Conservation (phyloP, 2,329 filamentous ascomycete species). For the Alternaria triticimaculans region DNA sequence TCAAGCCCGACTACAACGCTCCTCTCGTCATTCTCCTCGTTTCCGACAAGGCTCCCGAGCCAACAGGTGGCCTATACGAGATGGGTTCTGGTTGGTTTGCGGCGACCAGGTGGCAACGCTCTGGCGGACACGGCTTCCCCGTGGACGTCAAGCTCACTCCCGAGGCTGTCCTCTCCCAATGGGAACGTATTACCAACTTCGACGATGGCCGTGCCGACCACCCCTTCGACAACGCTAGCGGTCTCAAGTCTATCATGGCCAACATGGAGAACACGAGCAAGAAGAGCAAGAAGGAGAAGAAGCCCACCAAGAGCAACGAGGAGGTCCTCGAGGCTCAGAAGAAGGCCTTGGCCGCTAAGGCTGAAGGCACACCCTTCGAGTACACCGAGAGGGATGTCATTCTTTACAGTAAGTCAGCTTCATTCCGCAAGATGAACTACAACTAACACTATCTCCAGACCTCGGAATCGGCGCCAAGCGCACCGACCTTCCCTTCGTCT, state of each 20-base stretch:
- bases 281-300: conserved; percentile 45
- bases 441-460: conserved; percentile 55
- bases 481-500: conserved; percentile 85
- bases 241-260: conserved; percentile 78
- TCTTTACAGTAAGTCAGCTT: conserved; percentile 71
- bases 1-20: conserved; percentile 98
- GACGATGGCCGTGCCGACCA: conserved; percentile 87
- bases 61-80: conserved; percentile 90
- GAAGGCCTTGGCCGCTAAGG: conserved; percentile 73
- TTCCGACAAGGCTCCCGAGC: conserved; percentile 83
- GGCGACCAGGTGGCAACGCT: conserved; percentile 92
- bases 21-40: conserved; percentile 88
- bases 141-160: conserved; percentile 78
- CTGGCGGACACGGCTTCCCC: conserved; percentile 88
- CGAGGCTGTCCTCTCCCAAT: conserved; percentile 74
- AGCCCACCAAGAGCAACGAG: conserved; percentile 64
- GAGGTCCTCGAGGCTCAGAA: conserved; percentile 78
- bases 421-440: not conserved
- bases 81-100: conserved; percentile 94
- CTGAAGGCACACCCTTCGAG: conserved; percentile 75
- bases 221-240: conserved; percentile 78
- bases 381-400: conserved; percentile 89
- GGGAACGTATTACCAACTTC: conserved; percentile 79
- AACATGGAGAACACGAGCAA: conserved; percentile 81
- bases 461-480: conserved; percentile 91